Evolutionary conservation across 225 moss, liverwort and hornwort genomes (phyloP), one percentile per base, ranked within the genome.

Genomic region (Polytrichum formosum): DNA sequence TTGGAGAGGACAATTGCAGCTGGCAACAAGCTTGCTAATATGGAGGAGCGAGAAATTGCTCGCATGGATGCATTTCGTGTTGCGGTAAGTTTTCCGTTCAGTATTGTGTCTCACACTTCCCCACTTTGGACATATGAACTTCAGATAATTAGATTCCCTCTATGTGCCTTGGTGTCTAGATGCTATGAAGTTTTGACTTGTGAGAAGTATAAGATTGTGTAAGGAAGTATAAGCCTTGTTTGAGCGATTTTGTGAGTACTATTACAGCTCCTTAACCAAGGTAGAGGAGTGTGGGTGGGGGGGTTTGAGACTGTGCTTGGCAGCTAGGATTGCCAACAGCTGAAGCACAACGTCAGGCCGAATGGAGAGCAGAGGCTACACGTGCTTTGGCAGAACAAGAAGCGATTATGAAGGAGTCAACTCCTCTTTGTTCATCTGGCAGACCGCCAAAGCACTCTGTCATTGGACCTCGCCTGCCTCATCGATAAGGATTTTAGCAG

Each of bases 361-460:
- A 93, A 69, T 93, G 92, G 92, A 90, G 92, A 87, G 92, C 92
- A 64, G 92, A 93, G 88, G 92, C 92, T 73, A 90, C 92, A 73
- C 81, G 90, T 70, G 90, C 92, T 76, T 79, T 93, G 63, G 86
- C 88, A 30, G 89, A 89, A 78, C 80, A 84, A 76, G 90, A 93
- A 78, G 88, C 86, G 29, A 72, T 90, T 26, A 78, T 73, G 67
- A 90, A 88, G 75, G 88, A 89, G 31, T 60, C 75, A 74, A 62
- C 83, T 84, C 61, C 78, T 63, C 55, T 70, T 81, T 63, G 67
- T 84, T 73, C 72, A 73, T 80, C 84, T 59, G 76, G 83, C 35
- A 81, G 79, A 74, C 71, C 86, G 35, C 75, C 77, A 29, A 93
- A 90, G 73, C 90, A 77, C 31, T 77, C 80, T 68, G 77, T 90